Evolutionary conservation across 208 protist species (phyloP).

Genomic region (Wallacemonas sp.): DNA sequence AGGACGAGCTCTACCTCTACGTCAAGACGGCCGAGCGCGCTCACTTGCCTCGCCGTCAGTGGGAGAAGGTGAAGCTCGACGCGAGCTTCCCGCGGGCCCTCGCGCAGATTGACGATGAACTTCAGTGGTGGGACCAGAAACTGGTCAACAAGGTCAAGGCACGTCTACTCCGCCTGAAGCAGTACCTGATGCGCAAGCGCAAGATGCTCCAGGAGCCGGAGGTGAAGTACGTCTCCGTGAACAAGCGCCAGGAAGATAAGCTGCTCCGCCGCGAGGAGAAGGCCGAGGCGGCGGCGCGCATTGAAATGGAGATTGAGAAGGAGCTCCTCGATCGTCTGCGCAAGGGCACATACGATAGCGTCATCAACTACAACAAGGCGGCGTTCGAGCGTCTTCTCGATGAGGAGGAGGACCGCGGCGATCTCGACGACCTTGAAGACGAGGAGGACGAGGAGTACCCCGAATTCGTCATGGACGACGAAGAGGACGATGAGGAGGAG

Average conservation of each 20-base stretch:
- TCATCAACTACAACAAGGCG: slow-evolving; percentile 91
- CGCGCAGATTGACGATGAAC: slow-evolving; percentile 95
- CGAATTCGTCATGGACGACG: slow-evolving; percentile 91
- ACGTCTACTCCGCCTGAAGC: slow-evolving; percentile 97
- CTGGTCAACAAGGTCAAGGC: slow-evolving; percentile 97
- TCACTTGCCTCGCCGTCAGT: slow-evolving; percentile 97
- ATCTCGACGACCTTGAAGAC: slow-evolving; percentile 73
- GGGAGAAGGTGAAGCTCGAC: slow-evolving; percentile 98
- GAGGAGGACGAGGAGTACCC: slow-evolving; percentile 88
- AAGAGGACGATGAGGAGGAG: slow-evolving; percentile 76
- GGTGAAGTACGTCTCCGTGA: slow-evolving; percentile 96
- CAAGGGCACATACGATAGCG: slow-evolving; percentile 91
- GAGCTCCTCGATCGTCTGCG: slow-evolving; percentile 97
- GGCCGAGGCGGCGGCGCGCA: slow-evolving; percentile 95
- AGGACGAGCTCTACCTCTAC: slow-evolving; percentile 97
- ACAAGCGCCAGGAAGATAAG: slow-evolving; percentile 97
- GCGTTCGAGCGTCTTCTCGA: slow-evolving; percentile 89
- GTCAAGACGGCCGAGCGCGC: slow-evolving; percentile 99
- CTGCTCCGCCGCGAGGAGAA: slow-evolving; percentile 95
- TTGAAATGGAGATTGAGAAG: slow-evolving; percentile 97
- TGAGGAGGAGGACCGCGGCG: slow-evolving; percentile 81
- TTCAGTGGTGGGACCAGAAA: slow-evolving; percentile 96
- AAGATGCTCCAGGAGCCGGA: slow-evolving; percentile 94
- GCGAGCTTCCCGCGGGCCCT: slow-evolving; percentile 96
- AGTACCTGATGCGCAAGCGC: slow-evolving; percentile 98